Percentiles rank a stretch among this genome's conserved stretches.
These are phyloP conservation scores for Paramecium bursaria DNA, from an alignment of 73 alveolate genomes.

Conservation along the genomic window DNA sequence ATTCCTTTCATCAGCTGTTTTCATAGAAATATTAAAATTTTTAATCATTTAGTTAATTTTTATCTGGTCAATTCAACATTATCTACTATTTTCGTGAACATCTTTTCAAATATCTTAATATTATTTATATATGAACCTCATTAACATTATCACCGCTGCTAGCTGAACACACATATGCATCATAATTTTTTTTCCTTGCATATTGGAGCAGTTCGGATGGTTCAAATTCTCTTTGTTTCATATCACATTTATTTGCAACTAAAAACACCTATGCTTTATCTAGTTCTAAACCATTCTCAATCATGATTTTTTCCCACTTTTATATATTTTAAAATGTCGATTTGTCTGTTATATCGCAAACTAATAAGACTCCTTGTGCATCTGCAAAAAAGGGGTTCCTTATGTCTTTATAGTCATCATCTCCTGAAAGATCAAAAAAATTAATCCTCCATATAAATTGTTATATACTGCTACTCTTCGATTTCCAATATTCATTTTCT, in stretches of 20 bases:
- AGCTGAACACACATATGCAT: constrained; percentile 48
- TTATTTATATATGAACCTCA: constrained; percentile 17
- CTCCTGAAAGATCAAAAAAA: constrained; percentile 96
- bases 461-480: constrained; percentile 76
- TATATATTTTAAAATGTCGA: constrained; percentile 45
- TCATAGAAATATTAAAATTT: too few relatives aligned
- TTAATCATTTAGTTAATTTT: too few relatives aligned
- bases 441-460: constrained; percentile 70
- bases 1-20: too few relatives aligned
- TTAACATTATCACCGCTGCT: constrained; percentile 56
- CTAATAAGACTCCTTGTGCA: constrained; percentile 64
- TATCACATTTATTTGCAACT: constrained; percentile 69
- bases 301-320: constrained; percentile 70
- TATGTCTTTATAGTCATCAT: constrained; percentile 86
- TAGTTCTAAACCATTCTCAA: constrained; percentile 66
- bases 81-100: constrained; percentile 61
- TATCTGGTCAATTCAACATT: too few relatives aligned
- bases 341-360: constrained; percentile 66
- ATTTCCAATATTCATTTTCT: constrained; percentile 89
- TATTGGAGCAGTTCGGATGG: constrained; percentile 24
- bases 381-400: constrained; percentile 69
- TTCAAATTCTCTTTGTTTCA: constrained; percentile 60
- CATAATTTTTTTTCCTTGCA: constrained; percentile 65
- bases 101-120: constrained; percentile 61
- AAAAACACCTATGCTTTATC: constrained; percentile 34